Base-by-base conservation (phyloP, 1,139 yeast species). In the Zygoascus hellenicus region DNA sequence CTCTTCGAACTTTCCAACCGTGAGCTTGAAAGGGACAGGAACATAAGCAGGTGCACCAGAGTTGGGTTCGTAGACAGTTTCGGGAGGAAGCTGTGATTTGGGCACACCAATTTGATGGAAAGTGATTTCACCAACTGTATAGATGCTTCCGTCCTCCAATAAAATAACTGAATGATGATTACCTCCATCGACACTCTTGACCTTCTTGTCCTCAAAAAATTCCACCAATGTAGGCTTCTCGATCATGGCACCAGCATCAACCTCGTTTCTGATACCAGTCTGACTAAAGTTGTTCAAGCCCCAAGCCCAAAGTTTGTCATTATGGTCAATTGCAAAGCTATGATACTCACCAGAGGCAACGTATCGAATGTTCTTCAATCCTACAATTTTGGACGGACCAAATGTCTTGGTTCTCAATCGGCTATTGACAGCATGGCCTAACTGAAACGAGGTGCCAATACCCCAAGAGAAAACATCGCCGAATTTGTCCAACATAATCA, bases 391-490 rank as follows among this genome's bases (percentile, higher is more conserved):
- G 42, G 61, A 51, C 2, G 70, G 70, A 6, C 67, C 68, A 47
- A 57, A 57, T 1, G 65, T 62, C 46, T 59, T 59, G 9, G 66
- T 57, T 30, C 68, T 59, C 44, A 63, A 54, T 9, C 60, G 51
- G 19, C 61, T 46, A 44, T 61, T 56, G 42, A 65, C 65, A 34
- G 54, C 56, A 61, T 96, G 78, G 14, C 97, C 98, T 52, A 92
- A 74, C 70, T 92, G 98, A 66, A 74, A 81, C 60, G 87, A 95
- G 58, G 89, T 95, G 14, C 97, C 96, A 63, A 88, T 87, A 55
- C 98, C 99, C 98, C 98, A 94, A 0, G 97, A 90, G 61, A 77
- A 88, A 1, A 90, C 97, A 49, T 81, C 75, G 47, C 98, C 98
- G 59, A 79, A 82, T 22, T 78, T 71, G 62, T 90, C 96, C 43